phyloP scores from a whole-genome alignment of 371 early-diverging fungal species.

The Encephalitozoon romaleae region DNA sequence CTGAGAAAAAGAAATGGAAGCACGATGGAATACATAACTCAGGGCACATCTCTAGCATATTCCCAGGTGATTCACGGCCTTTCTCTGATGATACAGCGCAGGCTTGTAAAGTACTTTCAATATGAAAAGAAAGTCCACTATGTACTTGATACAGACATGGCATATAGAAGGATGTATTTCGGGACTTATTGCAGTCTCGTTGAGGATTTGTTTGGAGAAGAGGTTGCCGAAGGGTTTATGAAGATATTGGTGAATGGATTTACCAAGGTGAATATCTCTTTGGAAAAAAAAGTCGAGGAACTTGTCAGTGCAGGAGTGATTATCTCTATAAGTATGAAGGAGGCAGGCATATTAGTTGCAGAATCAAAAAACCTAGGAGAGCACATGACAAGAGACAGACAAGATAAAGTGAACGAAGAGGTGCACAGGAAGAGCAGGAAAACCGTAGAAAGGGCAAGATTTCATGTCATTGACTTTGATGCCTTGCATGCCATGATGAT shows the following conservation, averaged over 20 bases:
- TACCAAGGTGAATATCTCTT: neutral
- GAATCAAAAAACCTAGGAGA: neutral
- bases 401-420: neutral
- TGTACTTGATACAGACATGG: neutral
- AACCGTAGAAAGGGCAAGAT: neutral
- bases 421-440: neutral
- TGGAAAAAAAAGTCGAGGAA: neutral
- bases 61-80: slow-evolving; percentile 14
- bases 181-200: slow-evolving; percentile 15
- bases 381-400: neutral
- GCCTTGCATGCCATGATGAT: slow-evolving; percentile 12
- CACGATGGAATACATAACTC: slow-evolving; percentile 1
- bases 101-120: slow-evolving; percentile 39
- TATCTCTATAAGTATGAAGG: neutral
- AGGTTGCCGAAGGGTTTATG: slow-evolving; percentile 1
- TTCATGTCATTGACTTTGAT: slow-evolving; percentile 31
- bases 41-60: neutral
- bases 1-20: slow-evolving; percentile 24
- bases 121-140: slow-evolving; percentile 25
- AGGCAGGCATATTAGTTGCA: neutral
- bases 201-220: neutral
- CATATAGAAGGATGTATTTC: slow-evolving; percentile 22
- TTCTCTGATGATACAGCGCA: slow-evolving; percentile 34
- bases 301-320: neutral
- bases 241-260: slow-evolving; percentile 25